Base-by-base conservation (phyloP, 768 basidiomycete species). In the Amanita rimosa region DNA sequence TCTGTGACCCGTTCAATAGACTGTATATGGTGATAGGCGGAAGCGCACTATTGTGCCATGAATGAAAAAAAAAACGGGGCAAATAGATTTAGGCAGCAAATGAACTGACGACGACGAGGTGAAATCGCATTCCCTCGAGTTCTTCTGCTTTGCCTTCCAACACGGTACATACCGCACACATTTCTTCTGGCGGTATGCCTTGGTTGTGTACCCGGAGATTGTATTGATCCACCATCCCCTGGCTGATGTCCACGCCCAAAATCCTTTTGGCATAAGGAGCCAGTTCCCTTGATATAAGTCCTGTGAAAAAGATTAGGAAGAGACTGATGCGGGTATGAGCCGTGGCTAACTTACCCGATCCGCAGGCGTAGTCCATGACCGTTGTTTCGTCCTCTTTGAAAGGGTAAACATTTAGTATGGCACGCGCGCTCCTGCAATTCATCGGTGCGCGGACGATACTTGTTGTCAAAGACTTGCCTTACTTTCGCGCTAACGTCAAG, bases 161-260 rank as follows among this genome's bases (percentile, higher is more conserved):
- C 36, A 74, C 73, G 0, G 60, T 61, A 51, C 78, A 73, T 26
- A 85, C 60, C 1, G 82, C 82, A 8, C 67, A 68, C 81, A 88
- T 83, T 57, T 85, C 81, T 44, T 83, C 79, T 1, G 68, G 62
- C 1, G 71, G 56, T 33, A 86, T 74, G 4, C 84, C 83, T 50
- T 86, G 80, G 48, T 81, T 75, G 16, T 51, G 51, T 10, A 78
- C 77, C 17, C 69, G 66, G 45, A 63, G 56, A 61, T 85, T 86
- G 67, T 76, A 90, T 13, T 68, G 62, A 48, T 85, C 78, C 7
- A 89, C 81, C 69, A 80, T 75, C 1, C 64, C 73, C 53, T 80
- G 78, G 63, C 80, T 86, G 58, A 88, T 83, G 58, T 90, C 88
- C 13, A 85, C 78, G 8, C 85, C 87, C 13, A 87, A 63, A 52